Base-by-base conservation (phyloP, 257 asterid genomes). In the Vinca minor region DNA sequence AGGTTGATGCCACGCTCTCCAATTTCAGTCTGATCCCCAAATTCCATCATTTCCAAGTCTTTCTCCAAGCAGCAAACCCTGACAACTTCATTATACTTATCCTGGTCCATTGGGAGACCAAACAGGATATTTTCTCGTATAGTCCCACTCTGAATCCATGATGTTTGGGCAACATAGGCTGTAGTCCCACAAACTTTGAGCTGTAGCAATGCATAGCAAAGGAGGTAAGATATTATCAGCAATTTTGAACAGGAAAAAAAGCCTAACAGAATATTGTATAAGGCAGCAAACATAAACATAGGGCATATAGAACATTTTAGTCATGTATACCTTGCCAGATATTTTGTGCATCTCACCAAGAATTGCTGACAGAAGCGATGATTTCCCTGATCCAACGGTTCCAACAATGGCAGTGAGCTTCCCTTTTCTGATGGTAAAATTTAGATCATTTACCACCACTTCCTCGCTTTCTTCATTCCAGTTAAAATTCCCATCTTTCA, bases 1-100 rank as follows among this genome's bases (percentile, higher is more conserved):
- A 93, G 84, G 65, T 93, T 93, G 69, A 93, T 93, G 20, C 99
- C 99, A 4, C 99, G 99, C 78, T 93, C 99, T 32, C 99, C 99
- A n/a, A 93, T 93, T 83, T 93, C 99, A 8, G 99, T 93, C 76
- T 87, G 96, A 68, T 93, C 99, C 25, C 96, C 96, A 59, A 74
- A 87, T 74, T 93, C 99, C 97, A 89, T 89, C 89, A 85, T 81
- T 73, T 89, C 97, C 80, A 93, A 50, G 85, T 93, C 99, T 69
- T 87, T 93, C 77, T 85, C 95, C 80, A 93, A 74, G 83, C 95
- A 89, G 73, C 96, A 89, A 50, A 89, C 97, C 69, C 84, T 71
- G 72, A 89, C 69, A 11, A 71, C 90, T 65, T 89, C 91, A 76
- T 74, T 78, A 82, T 87, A 93, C 56, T 72, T 81, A 38, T 80